A percentile compares a stretch with the other conserved stretches of the same genome.
phyloP scores from a whole-genome alignment of 805 yeast species.

The Wickerhamiella musiphila region DNA sequence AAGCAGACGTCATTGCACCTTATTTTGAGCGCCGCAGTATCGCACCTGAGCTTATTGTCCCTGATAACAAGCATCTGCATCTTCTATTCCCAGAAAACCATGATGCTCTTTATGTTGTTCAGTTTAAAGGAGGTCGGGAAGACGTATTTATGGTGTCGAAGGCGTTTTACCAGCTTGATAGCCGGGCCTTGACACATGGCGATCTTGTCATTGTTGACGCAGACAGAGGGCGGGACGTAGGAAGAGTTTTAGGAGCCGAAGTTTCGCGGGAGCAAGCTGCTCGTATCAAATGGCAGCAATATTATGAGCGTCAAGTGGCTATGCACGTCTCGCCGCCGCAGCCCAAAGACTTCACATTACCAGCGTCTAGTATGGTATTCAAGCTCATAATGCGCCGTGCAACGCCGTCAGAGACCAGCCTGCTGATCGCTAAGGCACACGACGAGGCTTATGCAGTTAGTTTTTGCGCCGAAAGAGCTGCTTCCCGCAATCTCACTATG shows the following conservation, averaged over 20 bases:
- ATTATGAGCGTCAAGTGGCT: constrained; percentile 55
- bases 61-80: no score
- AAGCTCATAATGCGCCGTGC: constrained; percentile 52
- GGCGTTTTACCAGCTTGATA: constrained; percentile 19
- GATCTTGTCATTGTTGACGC: constrained; percentile 73
- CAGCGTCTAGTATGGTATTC: constrained; percentile 44
- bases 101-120: constrained; percentile 38
- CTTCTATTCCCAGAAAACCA: no score
- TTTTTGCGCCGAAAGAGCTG: constrained; percentile 42
- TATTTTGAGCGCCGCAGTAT: no score
- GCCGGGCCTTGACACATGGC: constrained; percentile 31
- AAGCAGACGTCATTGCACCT: no score
- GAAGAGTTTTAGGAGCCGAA: constrained; percentile 41
- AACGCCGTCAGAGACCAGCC: constrained; percentile 39
- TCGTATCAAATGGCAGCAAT: constrained; percentile 44
- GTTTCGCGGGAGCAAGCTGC: constrained; percentile 52
- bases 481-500: constrained; percentile 35
- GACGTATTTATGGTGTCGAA: constrained; percentile 57
- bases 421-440: constrained; percentile 36
- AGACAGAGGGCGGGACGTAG: constrained; percentile 65
- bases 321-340: constrained; percentile 28
- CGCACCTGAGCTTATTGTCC: no score
- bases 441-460: constrained; percentile 58
- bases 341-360: constrained; percentile 9
- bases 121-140: constrained; percentile 62